A percentile compares a stretch with the other conserved stretches of the same genome.
Conservation (phyloP, 108 stramenopile genomes). For the Stephanodiscus triporus region DNA sequence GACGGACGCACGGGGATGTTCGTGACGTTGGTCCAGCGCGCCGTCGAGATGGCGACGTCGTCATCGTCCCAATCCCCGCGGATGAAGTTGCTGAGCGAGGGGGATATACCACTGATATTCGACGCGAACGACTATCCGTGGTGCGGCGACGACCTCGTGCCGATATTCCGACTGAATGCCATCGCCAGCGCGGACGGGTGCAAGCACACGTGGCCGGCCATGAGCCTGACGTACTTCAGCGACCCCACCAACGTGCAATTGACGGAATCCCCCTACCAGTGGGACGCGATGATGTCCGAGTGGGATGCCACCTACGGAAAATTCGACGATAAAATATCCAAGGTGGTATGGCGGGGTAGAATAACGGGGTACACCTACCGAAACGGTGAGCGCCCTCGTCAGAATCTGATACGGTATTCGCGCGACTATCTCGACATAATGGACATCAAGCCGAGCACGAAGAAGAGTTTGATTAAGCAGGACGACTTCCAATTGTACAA, state of each 20-base stretch:
- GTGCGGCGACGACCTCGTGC: slow-evolving; percentile 37
- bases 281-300: slow-evolving; percentile 27
- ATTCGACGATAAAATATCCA: slow-evolving; percentile 30
- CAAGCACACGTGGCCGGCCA: slow-evolving; percentile 32
- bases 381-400: slow-evolving; percentile 31
- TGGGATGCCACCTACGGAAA: slow-evolving; percentile 27
- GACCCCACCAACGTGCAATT: slow-evolving; percentile 26
- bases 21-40: slow-evolving; percentile 29
- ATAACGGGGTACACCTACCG: slow-evolving; percentile 34
- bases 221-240: slow-evolving; percentile 27
- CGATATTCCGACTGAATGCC: slow-evolving; percentile 36
- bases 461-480: slow-evolving; percentile 15
- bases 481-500: slow-evolving; percentile 42
- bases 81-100: slow-evolving; percentile 25
- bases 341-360: slow-evolving; percentile 37
- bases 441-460: slow-evolving; percentile 15
- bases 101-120: slow-evolving; percentile 31
- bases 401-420: slow-evolving; percentile 18
- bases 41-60: slow-evolving; percentile 16
- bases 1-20: slow-evolving; percentile 22
- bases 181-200: slow-evolving; percentile 11
- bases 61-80: slow-evolving; percentile 3
- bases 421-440: slow-evolving; percentile 24
- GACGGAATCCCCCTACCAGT: slow-evolving; percentile 15
- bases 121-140: slow-evolving; percentile 35